Evolutionary conservation across 78 protist species (phyloP), one percentile per base, ranked within the genome.

Genomic region (Acrasis kona): DNA sequence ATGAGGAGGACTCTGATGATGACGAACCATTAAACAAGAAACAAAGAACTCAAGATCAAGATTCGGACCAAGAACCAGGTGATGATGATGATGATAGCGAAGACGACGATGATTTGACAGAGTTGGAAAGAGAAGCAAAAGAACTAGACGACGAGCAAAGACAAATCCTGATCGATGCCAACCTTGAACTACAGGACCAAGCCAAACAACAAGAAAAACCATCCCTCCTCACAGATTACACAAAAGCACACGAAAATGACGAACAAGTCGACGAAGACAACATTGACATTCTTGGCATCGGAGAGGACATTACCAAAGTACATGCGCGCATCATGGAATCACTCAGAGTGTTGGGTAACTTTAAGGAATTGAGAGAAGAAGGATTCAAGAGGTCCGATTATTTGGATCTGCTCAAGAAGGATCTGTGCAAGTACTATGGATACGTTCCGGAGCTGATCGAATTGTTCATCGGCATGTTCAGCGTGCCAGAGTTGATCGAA

Each of bases 391-490:
- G 99, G 7, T 10, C 19, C 6, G 90, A 92, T 5, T 95, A 95
- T 84, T 5, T 91, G 29, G 41, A 10, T 3, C 65, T 42, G 41
- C 83, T 95, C n/a, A 29, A 1, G 6, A 67, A 28, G n/a, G 99
- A 96, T 85, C 50, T 93, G 36, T 35, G 64, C 5, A 8, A 40
- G 29, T 82, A 85, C 77, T 92, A 87, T 78, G 96, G 93, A 27
- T 93, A 90, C 89, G 27, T 29, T 2, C 74, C 61, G 27, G 92
- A 38, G 68, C 80, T 95, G 35, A 69, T 85, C n/a, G 84, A 64
- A 7, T 58, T 78, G n/a, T 40, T 95, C 31, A 41, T 95, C 19
- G 72, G 88, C 31, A 72, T 95, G 10, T 93, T 97, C 86, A 61
- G 83, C 0, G 84, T 73, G 1, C 28, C 30, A 27, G 97, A 90